Evolutionary conservation across 2,329 filamentous ascomycete species (phyloP).

Genomic region (Fusarium goolgardi): DNA sequence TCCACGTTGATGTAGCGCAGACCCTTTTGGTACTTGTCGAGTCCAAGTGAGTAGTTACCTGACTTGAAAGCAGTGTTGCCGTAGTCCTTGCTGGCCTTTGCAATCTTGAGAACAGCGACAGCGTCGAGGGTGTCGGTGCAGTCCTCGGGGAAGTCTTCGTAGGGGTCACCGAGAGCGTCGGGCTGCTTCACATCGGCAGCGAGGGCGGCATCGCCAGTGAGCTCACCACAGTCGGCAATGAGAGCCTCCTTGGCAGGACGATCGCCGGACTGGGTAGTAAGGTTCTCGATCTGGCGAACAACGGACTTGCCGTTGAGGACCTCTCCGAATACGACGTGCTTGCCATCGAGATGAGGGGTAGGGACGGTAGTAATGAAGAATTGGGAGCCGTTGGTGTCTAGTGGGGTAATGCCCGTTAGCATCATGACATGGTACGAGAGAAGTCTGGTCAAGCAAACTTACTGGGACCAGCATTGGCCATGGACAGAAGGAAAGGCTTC

Average conservation of each 20-base stretch:
- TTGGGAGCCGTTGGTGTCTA: constrained; percentile 94
- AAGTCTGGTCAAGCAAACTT: constrained; percentile 48
- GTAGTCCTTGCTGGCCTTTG: constrained; percentile 85
- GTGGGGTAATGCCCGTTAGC: constrained; percentile 25
- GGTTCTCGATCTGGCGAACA: constrained; percentile 89
- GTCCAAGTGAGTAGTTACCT: constrained; percentile 74
- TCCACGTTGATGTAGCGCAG: constrained; percentile 90
- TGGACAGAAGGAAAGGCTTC: constrained; percentile 91
- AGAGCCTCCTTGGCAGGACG: constrained; percentile 79
- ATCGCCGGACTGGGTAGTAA: constrained; percentile 78
- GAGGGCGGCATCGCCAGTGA: constrained; percentile 76
- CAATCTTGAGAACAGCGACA: constrained; percentile 79
- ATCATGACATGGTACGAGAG: not conserved
- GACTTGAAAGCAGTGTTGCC: constrained; percentile 94
- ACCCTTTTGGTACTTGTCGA: constrained; percentile 95
- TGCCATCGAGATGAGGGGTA: constrained; percentile 94
- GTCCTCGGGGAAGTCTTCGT: constrained; percentile 97
- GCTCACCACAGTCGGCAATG: constrained; percentile 87
- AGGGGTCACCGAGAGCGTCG: constrained; percentile 87
- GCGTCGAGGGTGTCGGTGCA: constrained; percentile 72
- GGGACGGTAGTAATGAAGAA: constrained; percentile 97
- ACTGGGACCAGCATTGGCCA: constrained; percentile 97
- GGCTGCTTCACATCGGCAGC: constrained; percentile 74
- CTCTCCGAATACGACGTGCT: constrained; percentile 97
- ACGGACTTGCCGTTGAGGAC: constrained; percentile 93